Conservation (phyloP, 352 stramenopile genomes). For the Blastocystis sp. region DNA sequence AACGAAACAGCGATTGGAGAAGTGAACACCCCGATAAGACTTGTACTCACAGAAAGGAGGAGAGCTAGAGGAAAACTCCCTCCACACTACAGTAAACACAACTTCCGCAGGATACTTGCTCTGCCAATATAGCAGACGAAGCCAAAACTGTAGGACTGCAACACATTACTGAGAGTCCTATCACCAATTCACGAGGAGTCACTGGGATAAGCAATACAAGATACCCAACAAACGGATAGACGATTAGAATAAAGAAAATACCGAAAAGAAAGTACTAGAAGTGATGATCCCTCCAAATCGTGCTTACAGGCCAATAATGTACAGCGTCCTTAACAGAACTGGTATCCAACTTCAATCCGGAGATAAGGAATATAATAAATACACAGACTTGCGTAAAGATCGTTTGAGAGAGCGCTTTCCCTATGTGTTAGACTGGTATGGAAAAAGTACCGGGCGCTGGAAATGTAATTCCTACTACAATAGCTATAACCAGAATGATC, state of each 20-base stretch:
- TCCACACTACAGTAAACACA: constrained; percentile 47
- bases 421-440: neutral
- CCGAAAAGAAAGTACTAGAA: constrained; percentile 55
- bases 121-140: constrained; percentile 45
- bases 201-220: constrained; percentile 20
- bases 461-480: constrained; percentile 46
- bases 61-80: constrained; percentile 34
- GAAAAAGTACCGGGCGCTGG: neutral
- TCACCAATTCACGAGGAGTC: neutral
- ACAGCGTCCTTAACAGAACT: constrained; percentile 48
- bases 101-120: neutral
- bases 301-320: constrained; percentile 15
- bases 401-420: constrained; percentile 1
- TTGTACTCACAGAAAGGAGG: constrained; percentile 19
- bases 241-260: constrained; percentile 1
- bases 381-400: constrained; percentile 32
- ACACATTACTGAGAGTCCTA: constrained; percentile 39
- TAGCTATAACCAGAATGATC: constrained; percentile 48
- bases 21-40: constrained; percentile 46
- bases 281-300: neutral
- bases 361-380: constrained; percentile 60
- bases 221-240: constrained; percentile 43
- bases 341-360: constrained; percentile 32
- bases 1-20: neutral
- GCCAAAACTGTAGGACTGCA: constrained; percentile 46